These are phyloP conservation scores for Suillus spraguei DNA, from an alignment of 768 basidiomycete species.

Conservation along the genomic window DNA sequence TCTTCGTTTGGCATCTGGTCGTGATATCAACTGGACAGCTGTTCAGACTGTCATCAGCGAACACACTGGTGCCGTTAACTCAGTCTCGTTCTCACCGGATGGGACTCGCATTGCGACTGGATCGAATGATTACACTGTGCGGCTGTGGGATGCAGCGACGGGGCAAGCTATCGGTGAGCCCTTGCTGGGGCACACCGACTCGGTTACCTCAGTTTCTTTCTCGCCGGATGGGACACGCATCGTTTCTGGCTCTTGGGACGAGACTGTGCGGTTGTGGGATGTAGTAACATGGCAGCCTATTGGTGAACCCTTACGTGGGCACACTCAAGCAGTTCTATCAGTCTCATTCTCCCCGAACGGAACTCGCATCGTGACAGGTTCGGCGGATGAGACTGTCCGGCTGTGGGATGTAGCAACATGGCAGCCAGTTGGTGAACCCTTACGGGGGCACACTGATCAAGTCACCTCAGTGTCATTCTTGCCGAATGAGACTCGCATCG, in stretches of 20 bases:
- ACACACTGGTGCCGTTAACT: neutral
- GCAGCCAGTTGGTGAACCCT: slow-evolving; percentile 1
- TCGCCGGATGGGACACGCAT: slow-evolving; percentile 7
- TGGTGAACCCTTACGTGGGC: slow-evolving; percentile 4
- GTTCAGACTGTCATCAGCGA: neutral
- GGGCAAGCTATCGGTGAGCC: neutral
- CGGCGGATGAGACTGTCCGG: slow-evolving; percentile 6
- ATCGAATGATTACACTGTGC: neutral
- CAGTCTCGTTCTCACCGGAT: neutral
- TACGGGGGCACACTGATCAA: slow-evolving; percentile 15
- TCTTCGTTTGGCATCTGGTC: slow-evolving; percentile 8
- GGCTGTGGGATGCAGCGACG: slow-evolving; percentile 9
- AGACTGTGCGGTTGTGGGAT: slow-evolving; percentile 7
- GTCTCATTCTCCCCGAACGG: slow-evolving; percentile 21
- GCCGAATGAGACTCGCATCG: slow-evolving; percentile 10
- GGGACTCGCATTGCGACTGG: slow-evolving; percentile 9
- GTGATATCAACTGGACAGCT: neutral
- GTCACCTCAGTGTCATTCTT: slow-evolving; percentile 23
- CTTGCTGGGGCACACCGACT: neutral
- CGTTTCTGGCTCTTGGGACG: slow-evolving; percentile 2
- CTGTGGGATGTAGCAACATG: slow-evolving; percentile 11
- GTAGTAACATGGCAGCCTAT: neutral
- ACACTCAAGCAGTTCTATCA: slow-evolving; percentile 5
- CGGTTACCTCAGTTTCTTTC: slow-evolving; percentile 5
- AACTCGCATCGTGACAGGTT: slow-evolving; percentile 11